Evolutionary conservation across 768 basidiomycete species (phyloP), one percentile per base, ranked within the genome.

Genomic region (Suillus variegatus): DNA sequence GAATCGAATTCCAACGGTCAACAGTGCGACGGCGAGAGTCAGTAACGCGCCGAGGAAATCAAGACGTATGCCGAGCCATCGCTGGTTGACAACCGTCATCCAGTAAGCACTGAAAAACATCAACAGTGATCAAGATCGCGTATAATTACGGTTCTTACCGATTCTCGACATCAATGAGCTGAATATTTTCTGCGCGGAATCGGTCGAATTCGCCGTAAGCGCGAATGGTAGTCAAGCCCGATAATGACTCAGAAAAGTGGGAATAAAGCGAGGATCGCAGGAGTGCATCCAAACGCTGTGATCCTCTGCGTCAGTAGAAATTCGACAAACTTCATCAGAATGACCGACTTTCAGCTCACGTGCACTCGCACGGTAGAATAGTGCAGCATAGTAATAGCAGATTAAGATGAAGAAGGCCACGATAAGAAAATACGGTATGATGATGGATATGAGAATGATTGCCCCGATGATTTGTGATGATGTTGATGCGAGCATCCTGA

Each of bases 51-150:
- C 95, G 32, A 97, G 83, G 69, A 91, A 86, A 76, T 97, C 96
- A n/a, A 97, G 83, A 6, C 95, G 88, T 55, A 97, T 86, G 61
- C 91, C 93, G 36, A 98, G 88, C 95, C 92, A 95, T 61, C 91
- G 83, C 86, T 88, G 94, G 74, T 96, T 95, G 22, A 89, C 84
- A 47, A 94, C 85, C 0, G 92, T 93, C 68, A 96, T 77, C 88
- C 90, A 95, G 75, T 95, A 96, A 2, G 95, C 94, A 49, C 91
- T 74, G 63, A 3, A 28, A 46, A 63, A 55, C n/a, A 25, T 35
- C 36, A 40, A 52, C n/a, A 16, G 20, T 32, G 20, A 41, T 66
- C 20, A 67, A 55, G n/a, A 63, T 32, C 52, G 9, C 18, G 20
- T 89, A 18, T 4, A 10, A 54, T 18, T 20, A 18, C 28, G 32